These are phyloP conservation scores for Hyaloperonospora arabidopsidis DNA, from an alignment of 352 stramenopile species.

Conservation along the genomic window DNA sequence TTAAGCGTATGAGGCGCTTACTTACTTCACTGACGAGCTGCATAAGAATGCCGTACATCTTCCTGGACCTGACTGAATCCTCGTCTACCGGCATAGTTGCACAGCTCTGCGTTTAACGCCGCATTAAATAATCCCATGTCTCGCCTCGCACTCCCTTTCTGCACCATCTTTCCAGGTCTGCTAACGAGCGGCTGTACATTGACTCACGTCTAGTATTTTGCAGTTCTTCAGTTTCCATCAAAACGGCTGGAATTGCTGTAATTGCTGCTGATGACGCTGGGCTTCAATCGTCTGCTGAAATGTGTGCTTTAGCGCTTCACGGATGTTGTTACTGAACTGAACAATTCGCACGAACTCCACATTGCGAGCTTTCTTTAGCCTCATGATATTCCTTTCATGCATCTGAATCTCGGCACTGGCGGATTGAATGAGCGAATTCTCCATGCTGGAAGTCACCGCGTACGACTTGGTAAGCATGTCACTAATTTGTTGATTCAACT, in stretches of 20 bases:
- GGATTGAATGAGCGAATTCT: slow-evolving; percentile 35
- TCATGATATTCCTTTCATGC: slow-evolving; percentile 32
- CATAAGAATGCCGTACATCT: slow-evolving; percentile 75
- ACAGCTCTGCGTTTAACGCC: slow-evolving; percentile 8
- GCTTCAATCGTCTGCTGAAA: slow-evolving; percentile 27
- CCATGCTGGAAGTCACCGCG: slow-evolving; percentile 25
- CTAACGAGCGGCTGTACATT: neutral
- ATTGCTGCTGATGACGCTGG: slow-evolving; percentile 26
- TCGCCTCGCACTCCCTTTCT: too few species aligned
- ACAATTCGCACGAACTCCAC: slow-evolving; percentile 64
- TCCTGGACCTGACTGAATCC: slow-evolving; percentile 51
- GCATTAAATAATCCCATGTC: slow-evolving; percentile 28
- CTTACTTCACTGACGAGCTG: slow-evolving; percentile 5
- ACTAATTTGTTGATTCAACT: slow-evolving; percentile 39
- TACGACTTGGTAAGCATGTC: slow-evolving; percentile 29
- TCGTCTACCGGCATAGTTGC: slow-evolving; percentile 53
- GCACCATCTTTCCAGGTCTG: too few species aligned
- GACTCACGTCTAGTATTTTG: neutral
- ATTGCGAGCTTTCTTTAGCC: slow-evolving; percentile 47
- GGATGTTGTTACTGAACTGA: slow-evolving; percentile 48
- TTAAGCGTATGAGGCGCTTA: neutral
- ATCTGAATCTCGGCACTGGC: slow-evolving; percentile 42
- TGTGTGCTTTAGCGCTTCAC: slow-evolving; percentile 41
- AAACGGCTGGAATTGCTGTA: slow-evolving; percentile 16
- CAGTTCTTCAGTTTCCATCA: slow-evolving; percentile 9